These are phyloP conservation scores for Penicillium angulare DNA, from an alignment of 495 filamentous ascomycete genomes.

Conservation along the genomic window DNA sequence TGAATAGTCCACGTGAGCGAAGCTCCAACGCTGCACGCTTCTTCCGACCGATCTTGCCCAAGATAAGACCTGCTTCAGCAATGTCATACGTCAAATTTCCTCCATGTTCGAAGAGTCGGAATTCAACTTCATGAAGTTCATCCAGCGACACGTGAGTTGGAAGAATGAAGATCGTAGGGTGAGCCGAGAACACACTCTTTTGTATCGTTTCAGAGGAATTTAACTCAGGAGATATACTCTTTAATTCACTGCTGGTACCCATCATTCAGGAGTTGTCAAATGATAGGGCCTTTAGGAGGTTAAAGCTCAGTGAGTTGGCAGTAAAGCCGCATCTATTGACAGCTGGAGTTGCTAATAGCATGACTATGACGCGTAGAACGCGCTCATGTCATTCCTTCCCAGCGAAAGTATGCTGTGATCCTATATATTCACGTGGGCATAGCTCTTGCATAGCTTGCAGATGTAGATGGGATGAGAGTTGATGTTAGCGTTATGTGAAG, in stretches of 20 bases:
- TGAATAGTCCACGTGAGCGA: constrained; percentile 60
- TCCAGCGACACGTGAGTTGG: constrained; percentile 63
- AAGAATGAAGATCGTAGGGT: constrained; percentile 71
- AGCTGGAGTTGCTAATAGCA: no score
- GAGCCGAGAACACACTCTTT: constrained; percentile 18
- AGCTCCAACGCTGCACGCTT: constrained; percentile 77
- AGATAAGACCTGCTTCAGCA: constrained; percentile 66
- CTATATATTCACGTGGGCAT: no score
- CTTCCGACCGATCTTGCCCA: constrained; percentile 68
- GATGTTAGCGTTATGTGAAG: no score
- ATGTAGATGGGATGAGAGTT: no score
- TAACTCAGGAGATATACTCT: neutral
- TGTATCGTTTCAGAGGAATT: neutral
- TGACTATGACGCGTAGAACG: no score
- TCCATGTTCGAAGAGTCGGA: constrained; percentile 51
- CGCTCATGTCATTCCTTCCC: no score
- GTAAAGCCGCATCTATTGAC: no score
- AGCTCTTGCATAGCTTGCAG: no score
- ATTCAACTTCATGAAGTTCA: constrained; percentile 61
- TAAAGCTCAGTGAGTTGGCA: no score
- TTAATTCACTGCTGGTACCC: neutral
- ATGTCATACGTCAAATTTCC: constrained; percentile 69
- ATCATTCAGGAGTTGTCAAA: no score
- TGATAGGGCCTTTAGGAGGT: no score
- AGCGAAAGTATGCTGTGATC: no score